Conservation (phyloP, 139 green algal genomes). For the Chlamydomonas eustigma region DNA sequence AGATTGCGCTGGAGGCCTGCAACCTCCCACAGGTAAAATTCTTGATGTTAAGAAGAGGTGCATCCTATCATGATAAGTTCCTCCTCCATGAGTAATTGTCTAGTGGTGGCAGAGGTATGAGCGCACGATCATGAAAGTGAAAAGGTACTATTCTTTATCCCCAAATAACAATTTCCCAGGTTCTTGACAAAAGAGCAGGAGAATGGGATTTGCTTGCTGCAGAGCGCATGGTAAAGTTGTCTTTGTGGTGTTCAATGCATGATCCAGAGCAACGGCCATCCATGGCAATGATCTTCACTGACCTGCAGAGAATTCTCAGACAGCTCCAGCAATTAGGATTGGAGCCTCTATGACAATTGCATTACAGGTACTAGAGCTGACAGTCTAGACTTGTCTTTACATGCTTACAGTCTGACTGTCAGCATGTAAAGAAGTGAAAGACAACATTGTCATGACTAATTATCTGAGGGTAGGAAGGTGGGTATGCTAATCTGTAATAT, state of each 20-base stretch:
- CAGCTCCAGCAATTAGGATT: background rate
- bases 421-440: no score
- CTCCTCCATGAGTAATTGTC: no score
- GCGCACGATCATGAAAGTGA: background rate
- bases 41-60: no score
- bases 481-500: no score
- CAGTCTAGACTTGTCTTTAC: no score
- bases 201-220: conserved; percentile 28
- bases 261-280: background rate
- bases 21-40: background rate
- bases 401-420: no score
- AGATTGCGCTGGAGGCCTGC: conserved; percentile 29
- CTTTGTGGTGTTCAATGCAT: conserved; percentile 41
- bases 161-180: background rate
- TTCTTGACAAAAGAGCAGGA: conserved; percentile 22
- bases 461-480: no score
- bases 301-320: conserved; percentile 8
- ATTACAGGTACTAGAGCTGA: no score
- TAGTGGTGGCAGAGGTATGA: no score
- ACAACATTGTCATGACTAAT: no score
- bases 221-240: conserved; percentile 38
- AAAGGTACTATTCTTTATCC: background rate
- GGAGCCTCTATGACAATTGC: conserved; percentile 2
- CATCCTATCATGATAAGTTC: no score
- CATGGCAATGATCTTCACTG: background rate